Evolutionary conservation across 352 stramenopile species (phyloP).

Genomic region (Globisporangium carolinianum): DNA sequence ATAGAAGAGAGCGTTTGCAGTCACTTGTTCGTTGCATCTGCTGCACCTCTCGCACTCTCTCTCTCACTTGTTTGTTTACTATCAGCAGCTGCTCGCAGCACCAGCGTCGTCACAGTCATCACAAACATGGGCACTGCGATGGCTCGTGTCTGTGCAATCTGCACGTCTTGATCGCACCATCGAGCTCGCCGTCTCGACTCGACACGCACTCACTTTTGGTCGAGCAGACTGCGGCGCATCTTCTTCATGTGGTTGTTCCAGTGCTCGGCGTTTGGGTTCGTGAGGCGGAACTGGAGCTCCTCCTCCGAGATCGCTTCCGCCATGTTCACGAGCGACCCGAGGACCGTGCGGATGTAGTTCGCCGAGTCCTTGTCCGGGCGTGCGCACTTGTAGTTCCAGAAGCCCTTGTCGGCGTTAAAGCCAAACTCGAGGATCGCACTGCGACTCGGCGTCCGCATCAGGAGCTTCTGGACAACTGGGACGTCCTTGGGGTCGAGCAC

Average conservation of each 20-base stretch:
- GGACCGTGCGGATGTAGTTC: slow-evolving; percentile 89
- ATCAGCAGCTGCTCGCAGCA: neutral
- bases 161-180: neutral
- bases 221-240: slow-evolving; percentile 63
- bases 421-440: slow-evolving; percentile 80
- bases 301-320: slow-evolving; percentile 87
- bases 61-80: too few species aligned
- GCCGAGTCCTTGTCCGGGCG: slow-evolving; percentile 84
- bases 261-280: slow-evolving; percentile 56
- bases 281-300: slow-evolving; percentile 85
- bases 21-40: neutral
- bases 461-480: slow-evolving; percentile 57
- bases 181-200: too few species aligned
- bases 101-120: too few species aligned
- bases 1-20: neutral
- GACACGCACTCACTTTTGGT: slow-evolving; percentile 27
- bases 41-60: too few species aligned
- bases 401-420: slow-evolving; percentile 80
- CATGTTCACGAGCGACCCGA: slow-evolving; percentile 88
- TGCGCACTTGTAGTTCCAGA: slow-evolving; percentile 88
- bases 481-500: slow-evolving; percentile 73
- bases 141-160: neutral
- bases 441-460: slow-evolving; percentile 46
- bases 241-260: slow-evolving; percentile 83
- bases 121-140: neutral